Evolutionary conservation across 169 alveolate genomes (phyloP), one percentile per base, ranked within the genome.

Genomic region (Plasmodium fragile): DNA sequence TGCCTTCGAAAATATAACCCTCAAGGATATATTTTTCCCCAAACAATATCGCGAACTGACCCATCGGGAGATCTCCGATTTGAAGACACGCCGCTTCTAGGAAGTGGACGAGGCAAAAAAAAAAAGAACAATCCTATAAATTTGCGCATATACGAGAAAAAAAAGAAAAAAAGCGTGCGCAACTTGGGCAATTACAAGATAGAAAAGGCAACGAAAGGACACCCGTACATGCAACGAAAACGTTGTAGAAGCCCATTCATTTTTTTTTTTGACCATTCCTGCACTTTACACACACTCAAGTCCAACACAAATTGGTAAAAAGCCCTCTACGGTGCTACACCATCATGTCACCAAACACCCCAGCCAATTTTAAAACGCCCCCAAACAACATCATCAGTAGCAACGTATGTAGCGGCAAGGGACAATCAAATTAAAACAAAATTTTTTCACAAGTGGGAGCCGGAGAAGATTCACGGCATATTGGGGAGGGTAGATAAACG

Each of bases 1-100:
- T 32, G 90, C 94, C 45, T 90, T 90, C 81, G 94, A 80, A 90
- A 90, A 90, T 90, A 69, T 90, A 22, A 90, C 94, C 13, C 65
- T 90, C 45, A 90, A 90, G 72, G 53, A 90, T 79, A 52, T 90
- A 36, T 39, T 13, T 69, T 79, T 90, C 36, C 94, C 94, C 6
- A 90, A 90, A 28, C 94, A 90, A 55, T 90, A 90, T 45, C 81
- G 94, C 16, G 94, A 90, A 49, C 53, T 90, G 43, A 90, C 78
- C 25, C 77, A 59, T 69, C 80, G 34, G 36, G 94, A 90, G 53
- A 41, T 90, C 18, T 34, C 65, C n/a, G 43, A 65, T 90, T 90
- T 90, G 82, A 90, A 90, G 79, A 18, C 75, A 22, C 71, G 92
- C 43, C 52, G 59, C 22, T 39, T 84, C 59, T 83, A 83, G 7